Conservation (phyloP, 2,329 filamentous ascomycete genomes). For the Rhynchosporium secalis region DNA sequence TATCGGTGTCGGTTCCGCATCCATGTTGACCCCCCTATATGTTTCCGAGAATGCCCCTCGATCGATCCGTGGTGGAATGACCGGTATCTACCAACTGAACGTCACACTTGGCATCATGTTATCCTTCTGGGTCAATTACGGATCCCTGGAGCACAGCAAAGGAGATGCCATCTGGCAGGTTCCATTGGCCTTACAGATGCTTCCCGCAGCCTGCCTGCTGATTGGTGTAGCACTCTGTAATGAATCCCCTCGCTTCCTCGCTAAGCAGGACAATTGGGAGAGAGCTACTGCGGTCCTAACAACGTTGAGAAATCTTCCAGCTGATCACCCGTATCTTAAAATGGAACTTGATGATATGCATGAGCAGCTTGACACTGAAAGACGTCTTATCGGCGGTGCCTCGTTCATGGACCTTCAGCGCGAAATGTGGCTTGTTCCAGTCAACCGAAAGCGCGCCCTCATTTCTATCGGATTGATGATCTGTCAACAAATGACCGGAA, state of each 20-base stretch:
- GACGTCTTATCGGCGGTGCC: conserved; percentile 49
- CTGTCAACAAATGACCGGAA: conserved; percentile 70
- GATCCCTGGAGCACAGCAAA: conserved; percentile 44
- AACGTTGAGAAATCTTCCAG: conserved; percentile 50
- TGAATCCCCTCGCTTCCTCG: conserved; percentile 66
- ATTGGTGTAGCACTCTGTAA: conserved; percentile 62
- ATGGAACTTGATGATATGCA: conserved; percentile 51
- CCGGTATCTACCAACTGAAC: conserved; percentile 53
- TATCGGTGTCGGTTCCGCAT: conserved; percentile 52
- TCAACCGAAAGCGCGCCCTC: conserved; percentile 64
- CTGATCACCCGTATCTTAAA: conserved; percentile 55
- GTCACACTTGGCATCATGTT: conserved; percentile 44
- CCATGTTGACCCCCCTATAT: conserved; percentile 41
- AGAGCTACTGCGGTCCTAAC: conserved; percentile 57
- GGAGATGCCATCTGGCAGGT: conserved; percentile 56
- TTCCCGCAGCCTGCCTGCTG: conserved; percentile 64
- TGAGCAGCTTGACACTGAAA: conserved; percentile 50
- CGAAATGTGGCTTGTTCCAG: conserved; percentile 60
- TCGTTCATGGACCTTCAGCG: conserved; percentile 52
- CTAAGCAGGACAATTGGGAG: conserved; percentile 68
- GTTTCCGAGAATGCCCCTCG: conserved; percentile 52
- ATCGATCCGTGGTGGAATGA: conserved; percentile 52
- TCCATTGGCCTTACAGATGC: conserved; percentile 63
- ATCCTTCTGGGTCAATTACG: conserved; percentile 49
- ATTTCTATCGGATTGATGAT: conserved; percentile 66